Base-by-base conservation (phyloP, 768 basidiomycete genomes). In the Boletus tomentosulus region DNA sequence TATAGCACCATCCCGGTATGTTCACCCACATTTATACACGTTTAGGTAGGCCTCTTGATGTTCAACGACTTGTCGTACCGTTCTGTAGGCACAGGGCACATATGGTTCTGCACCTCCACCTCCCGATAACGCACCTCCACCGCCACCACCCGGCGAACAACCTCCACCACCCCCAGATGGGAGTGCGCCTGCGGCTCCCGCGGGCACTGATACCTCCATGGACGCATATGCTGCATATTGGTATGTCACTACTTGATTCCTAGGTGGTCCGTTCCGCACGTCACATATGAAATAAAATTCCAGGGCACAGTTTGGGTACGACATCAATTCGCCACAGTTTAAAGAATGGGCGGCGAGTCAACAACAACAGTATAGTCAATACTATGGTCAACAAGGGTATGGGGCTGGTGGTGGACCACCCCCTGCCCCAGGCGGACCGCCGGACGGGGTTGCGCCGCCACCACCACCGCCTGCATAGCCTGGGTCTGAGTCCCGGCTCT, bases 231-330 rank as follows among this genome's bases (percentile, higher is more conserved):
- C 79, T 43, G 75, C 81, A 37, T 84, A 82, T 66, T 84, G 83
- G 84, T 82, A 65, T 47, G 72, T 71, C 33, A 69, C 68, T n/a
- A 60, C 63, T 37, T 31, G 27, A 6, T 35, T 24, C n/a, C 10
- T 4, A n/a, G n/a, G 19, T 39, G 19, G 19, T 25, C n/a, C 19
- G 11, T 19, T 22, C 12, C 4, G 5, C n/a, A 27, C 13, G 10
- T 30, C 31, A 10, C 7, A 51, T 16, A 11, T 34, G 33, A 25
- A 48, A 38, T 41, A 28, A 37, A 42, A 33, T 39, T 39, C 48
- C 9, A 90, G 89, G 89, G 85, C 89, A 56, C 84, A 86, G 6
- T 90, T 89, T 62, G 89, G 89, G 11, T 92, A 92, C 68, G 90
- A 92, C 61, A 85, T 91, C 55, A 92, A 91, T 65, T 87, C 90